Conservation (phyloP, 352 stramenopile species). For the Phytophthora brassicae region DNA sequence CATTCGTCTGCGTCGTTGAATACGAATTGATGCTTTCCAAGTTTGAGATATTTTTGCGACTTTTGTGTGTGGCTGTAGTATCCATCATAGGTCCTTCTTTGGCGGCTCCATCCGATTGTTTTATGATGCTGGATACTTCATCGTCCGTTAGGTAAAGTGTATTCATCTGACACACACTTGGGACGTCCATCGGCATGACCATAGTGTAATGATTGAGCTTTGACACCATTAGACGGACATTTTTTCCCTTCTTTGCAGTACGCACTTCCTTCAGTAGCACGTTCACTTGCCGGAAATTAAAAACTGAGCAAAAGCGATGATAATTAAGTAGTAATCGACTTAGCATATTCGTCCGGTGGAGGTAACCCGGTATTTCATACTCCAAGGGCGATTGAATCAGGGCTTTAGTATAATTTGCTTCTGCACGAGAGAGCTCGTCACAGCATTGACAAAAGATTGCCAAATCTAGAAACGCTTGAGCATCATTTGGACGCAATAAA, state of each 20-base stretch:
- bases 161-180: constrained; percentile 40
- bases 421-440: constrained; percentile 45
- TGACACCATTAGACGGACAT: constrained; percentile 52
- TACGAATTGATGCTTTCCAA: constrained; percentile 29
- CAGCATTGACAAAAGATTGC: constrained; percentile 59
- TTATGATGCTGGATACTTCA: constrained; percentile 35
- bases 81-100: background rate
- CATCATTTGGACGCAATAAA: constrained; percentile 52
- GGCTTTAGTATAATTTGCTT: constrained; percentile 52
- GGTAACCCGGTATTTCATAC: constrained; percentile 62
- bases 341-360: constrained; percentile 57
- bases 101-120: background rate
- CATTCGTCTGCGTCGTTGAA: constrained; percentile 27
- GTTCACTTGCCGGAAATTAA: constrained; percentile 55
- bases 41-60: constrained; percentile 3
- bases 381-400: constrained; percentile 37
- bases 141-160: constrained; percentile 61
- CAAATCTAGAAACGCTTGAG: constrained; percentile 50
- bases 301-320: constrained; percentile 71
- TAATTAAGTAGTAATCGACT: constrained; percentile 71
- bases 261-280: constrained; percentile 47
- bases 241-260: constrained; percentile 56
- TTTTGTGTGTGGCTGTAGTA: constrained; percentile 1
- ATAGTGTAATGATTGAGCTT: constrained; percentile 59
- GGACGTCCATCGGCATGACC: constrained; percentile 40